These are phyloP conservation scores for Dipodascopsis tothii DNA, from an alignment of 805 yeast species.

Conservation along the genomic window DNA sequence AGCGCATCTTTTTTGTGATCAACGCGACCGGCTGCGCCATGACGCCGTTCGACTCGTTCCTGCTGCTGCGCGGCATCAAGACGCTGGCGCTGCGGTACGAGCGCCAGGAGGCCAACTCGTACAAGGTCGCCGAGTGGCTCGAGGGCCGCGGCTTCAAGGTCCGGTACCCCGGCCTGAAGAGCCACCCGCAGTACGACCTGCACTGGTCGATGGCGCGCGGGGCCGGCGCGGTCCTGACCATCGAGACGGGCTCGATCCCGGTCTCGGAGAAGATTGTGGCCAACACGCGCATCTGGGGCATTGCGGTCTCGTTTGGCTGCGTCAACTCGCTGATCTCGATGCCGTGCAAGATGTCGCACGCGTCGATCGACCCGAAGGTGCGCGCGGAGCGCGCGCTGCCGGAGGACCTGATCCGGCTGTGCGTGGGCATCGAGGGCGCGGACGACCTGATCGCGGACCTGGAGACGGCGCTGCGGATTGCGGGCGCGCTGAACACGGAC, in stretches of 20 bases:
- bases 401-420: slow-evolving; percentile 81
- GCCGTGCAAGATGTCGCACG: slow-evolving; percentile 96
- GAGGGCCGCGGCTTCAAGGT: slow-evolving; percentile 64
- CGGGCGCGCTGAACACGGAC: slow-evolving; percentile 43
- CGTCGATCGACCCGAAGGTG: slow-evolving; percentile 83
- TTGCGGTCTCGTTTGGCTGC: slow-evolving; percentile 90
- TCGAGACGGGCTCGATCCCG: slow-evolving; percentile 73
- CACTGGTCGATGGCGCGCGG: slow-evolving; percentile 75
- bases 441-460: slow-evolving; percentile 79
- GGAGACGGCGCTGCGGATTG: slow-evolving; percentile 56
- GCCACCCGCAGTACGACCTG: slow-evolving; percentile 73
- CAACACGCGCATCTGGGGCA: slow-evolving; percentile 67
- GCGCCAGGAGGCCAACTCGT: slow-evolving; percentile 78
- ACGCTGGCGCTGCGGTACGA: slow-evolving; percentile 81
- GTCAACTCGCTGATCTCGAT: slow-evolving; percentile 85
- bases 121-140: slow-evolving; percentile 66
- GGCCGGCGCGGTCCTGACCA: slow-evolving; percentile 80
- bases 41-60: slow-evolving; percentile 89
- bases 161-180: slow-evolving; percentile 74
- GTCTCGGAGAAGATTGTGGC: slow-evolving; percentile 68
- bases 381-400: slow-evolving; percentile 86
- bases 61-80: slow-evolving; percentile 77
- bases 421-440: slow-evolving; percentile 82
- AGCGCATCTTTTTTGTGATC: slow-evolving; percentile 63
- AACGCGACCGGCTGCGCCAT: slow-evolving; percentile 89